Evolutionary conservation across 805 yeast species (phyloP).

Genomic region (Ogataea thermomethanolica): DNA sequence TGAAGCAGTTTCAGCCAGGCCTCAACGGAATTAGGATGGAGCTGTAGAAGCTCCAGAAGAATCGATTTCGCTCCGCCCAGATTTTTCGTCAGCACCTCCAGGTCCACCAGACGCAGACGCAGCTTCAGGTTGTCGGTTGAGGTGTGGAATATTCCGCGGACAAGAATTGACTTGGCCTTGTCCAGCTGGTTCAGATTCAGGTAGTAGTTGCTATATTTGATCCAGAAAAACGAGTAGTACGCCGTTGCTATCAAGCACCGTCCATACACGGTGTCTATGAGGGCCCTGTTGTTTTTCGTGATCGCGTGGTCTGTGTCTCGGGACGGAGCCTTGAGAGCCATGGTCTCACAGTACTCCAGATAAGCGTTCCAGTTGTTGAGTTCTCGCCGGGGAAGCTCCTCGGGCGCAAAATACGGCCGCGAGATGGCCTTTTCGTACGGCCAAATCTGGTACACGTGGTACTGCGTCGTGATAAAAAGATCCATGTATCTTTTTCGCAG

Average conservation of each 20-base stretch:
- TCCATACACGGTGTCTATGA: constrained; percentile 39
- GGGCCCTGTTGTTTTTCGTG: constrained; percentile 22
- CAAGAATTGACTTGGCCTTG: constrained; percentile 38
- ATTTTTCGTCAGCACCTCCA: constrained; percentile 39
- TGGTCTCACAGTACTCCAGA: constrained; percentile 48
- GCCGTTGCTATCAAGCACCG: constrained; percentile 47
- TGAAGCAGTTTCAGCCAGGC: constrained; percentile 41
- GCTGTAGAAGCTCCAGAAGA: constrained; percentile 20
- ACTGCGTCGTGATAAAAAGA: constrained; percentile 53
- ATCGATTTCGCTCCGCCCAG: constrained; percentile 38
- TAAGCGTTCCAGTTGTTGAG: constrained; percentile 58
- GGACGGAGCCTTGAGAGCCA: constrained; percentile 20
- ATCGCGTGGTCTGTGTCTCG: constrained; percentile 20
- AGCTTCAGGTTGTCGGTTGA: constrained; percentile 31
- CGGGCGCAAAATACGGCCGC: constrained; percentile 37
- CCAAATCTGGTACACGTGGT: constrained; percentile 46
- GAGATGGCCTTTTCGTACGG: constrained; percentile 44
- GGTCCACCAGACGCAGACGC: constrained; percentile 41
- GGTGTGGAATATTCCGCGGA: constrained; percentile 33
- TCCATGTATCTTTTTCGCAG: constrained; percentile 50
- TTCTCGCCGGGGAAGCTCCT: constrained; percentile 40
- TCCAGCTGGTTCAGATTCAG: constrained; percentile 30
- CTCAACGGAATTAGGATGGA: constrained; percentile 35
- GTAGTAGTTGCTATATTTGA: constrained; percentile 44
- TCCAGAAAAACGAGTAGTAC: constrained; percentile 46